phyloP scores from a whole-genome alignment of 1,284 basidiomycete species.

The Inonotus hispidus region DNA sequence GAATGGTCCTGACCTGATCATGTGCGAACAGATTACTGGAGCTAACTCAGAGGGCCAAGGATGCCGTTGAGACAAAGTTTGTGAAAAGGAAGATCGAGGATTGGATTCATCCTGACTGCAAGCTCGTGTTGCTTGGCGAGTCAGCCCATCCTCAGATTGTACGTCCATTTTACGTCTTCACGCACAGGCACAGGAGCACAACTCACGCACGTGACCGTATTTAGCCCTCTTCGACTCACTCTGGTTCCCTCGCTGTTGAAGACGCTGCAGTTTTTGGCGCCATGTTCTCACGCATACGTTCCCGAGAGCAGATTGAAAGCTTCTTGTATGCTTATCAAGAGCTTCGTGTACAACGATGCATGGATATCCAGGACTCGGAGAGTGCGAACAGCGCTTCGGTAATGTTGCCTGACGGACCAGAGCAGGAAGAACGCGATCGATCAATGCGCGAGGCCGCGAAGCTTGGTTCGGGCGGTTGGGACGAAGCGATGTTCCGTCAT shows the following conservation, averaged over 20 bases:
- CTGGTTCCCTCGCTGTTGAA: slow-evolving; percentile 44
- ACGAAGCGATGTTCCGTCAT: slow-evolving; percentile 16
- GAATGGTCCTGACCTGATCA: not conserved
- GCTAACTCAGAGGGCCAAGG: slow-evolving; percentile 29
- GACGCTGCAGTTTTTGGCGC: slow-evolving; percentile 53
- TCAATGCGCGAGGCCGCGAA: slow-evolving; percentile 30
- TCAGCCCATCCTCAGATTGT: slow-evolving; percentile 42
- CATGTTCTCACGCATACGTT: slow-evolving; percentile 48
- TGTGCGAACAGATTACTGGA: slow-evolving; percentile 20
- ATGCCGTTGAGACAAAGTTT: slow-evolving; percentile 29
- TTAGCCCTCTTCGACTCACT: slow-evolving; percentile 49
- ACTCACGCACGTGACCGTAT: not conserved
- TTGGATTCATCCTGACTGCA: slow-evolving; percentile 46
- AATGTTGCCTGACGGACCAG: slow-evolving; percentile 34
- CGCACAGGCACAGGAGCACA: not conserved
- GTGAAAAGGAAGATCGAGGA: slow-evolving; percentile 40
- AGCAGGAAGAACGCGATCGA: slow-evolving; percentile 38
- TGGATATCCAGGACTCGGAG: slow-evolving; percentile 34
- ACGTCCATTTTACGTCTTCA: slow-evolving; percentile 13
- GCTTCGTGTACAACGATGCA: slow-evolving; percentile 37
- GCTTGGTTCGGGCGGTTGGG: slow-evolving; percentile 15
- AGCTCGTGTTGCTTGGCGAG: slow-evolving; percentile 43
- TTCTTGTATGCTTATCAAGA: slow-evolving; percentile 51
- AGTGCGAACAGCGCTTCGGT: slow-evolving; percentile 35
- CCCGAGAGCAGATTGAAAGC: slow-evolving; percentile 43